Base-by-base conservation (phyloP, 2,329 filamentous ascomycete genomes). In the Aureobasidium sp. region DNA sequence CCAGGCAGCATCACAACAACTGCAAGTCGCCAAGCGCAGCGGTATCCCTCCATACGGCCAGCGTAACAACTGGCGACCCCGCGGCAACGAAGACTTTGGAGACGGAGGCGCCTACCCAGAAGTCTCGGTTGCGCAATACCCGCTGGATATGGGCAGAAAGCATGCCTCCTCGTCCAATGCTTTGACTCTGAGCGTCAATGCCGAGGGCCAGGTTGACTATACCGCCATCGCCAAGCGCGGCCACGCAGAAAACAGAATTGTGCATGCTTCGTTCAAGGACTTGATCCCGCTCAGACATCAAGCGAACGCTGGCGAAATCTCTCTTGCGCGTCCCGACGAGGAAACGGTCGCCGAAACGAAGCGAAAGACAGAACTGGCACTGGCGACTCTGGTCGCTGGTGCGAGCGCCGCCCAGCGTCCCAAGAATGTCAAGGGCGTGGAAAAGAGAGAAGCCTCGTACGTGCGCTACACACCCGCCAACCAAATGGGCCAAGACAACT, bases 21-120 rank as follows among this genome's bases (percentile, higher is more conserved):
- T 97, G 67, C 89, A 95, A 19, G 75, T 96, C 64, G 31, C 24
- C n/a, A 48, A 50, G 22, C 27, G 44, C 45, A 82, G 84, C 62
- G 92, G 92, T 19, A 91, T 92, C 63, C 94, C 94, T 11, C 81
- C 91, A 0, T 99, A 97, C 69, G 90, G 90, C 54, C 87, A 91
- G 73, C 88, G 94, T 70, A 77, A 85, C 73, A 90, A 89, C 83
- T 99, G 94, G 94, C 85, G 94, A 67, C 94, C 94, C 35, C 87
- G 93, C 70, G 82, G 82, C 44, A 85, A 89, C 66, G 92, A 97
- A 72, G 94, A 99, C 75, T 99, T 92, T 77, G 92, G 90, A 69
- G 92, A 97, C 79, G 94, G 94, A 66, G 94, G 94, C 69, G 91
- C 93, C 58, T 99, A 97, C 72, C 94, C 94, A 40, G 93, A 97